Evolutionary conservation across 345 rosid genomes (phyloP).

Genomic region (Reutealis trisperma): DNA sequence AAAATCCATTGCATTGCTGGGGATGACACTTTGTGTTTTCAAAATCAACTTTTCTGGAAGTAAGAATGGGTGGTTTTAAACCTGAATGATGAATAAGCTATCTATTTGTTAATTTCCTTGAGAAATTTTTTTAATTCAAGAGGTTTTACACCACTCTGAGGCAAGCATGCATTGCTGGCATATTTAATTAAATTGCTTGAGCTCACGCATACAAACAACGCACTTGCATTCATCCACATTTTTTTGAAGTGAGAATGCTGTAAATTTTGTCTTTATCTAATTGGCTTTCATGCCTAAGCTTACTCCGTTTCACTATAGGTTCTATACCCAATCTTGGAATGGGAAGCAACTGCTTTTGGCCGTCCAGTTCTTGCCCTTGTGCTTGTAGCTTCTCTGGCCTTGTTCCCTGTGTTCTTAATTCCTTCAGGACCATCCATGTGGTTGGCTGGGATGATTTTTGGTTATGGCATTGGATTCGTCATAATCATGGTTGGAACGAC

Average conservation of each 20-base stretch:
- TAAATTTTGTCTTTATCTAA: background rate
- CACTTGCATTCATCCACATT: background rate
- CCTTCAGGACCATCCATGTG: constrained; percentile 99
- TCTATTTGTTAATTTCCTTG: background rate
- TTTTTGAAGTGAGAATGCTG: background rate
- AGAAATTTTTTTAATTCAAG: background rate
- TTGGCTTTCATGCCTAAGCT: background rate
- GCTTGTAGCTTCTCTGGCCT: constrained; percentile 79
- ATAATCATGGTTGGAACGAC: constrained; percentile 98
- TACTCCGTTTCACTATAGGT: constrained; percentile 44
- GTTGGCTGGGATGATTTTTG: constrained; percentile 98
- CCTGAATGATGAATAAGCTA: background rate
- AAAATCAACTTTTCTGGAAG: background rate
- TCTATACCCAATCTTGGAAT: constrained; percentile 77
- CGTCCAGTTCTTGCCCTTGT: constrained; percentile 91
- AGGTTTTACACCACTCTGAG: background rate
- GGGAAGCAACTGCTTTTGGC: constrained; percentile 99
- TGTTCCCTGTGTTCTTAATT: constrained; percentile 88
- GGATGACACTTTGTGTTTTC: background rate
- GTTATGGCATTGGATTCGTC: constrained; percentile 85
- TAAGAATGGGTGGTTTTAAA: background rate
- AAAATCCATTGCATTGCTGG: background rate
- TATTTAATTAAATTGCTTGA: background rate
- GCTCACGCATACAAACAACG: background rate
- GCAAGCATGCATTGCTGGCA: background rate